Conservation (phyloP, 345 rosid genomes). For the Hypericum androsaemum region DNA sequence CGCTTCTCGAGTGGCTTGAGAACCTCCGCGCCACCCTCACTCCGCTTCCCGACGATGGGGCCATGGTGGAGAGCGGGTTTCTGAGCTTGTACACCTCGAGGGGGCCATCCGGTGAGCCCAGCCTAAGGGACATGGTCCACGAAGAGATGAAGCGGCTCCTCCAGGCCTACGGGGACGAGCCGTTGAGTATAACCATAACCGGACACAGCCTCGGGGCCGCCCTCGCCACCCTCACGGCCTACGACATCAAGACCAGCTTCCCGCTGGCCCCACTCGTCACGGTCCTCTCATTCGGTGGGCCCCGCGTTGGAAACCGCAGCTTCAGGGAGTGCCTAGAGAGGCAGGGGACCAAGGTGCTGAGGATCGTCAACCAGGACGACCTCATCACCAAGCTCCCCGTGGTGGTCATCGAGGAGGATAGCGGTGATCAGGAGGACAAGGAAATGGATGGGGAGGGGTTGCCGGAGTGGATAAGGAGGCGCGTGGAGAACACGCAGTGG, state of each 20-base stretch:
- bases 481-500: conserved; percentile 57
- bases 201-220: conserved; percentile 97
- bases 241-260: conserved; percentile 57
- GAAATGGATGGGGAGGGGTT: not conserved
- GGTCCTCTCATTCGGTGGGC: conserved; percentile 88
- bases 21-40: conserved; percentile 64
- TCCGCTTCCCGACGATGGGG: conserved; percentile 21
- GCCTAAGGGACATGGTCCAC: conserved; percentile 54
- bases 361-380: conserved; percentile 86
- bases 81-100: conserved; percentile 64
- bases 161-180: conserved; percentile 40
- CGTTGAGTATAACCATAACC: conserved; percentile 71
- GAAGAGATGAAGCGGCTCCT: conserved; percentile 50
- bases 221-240: conserved; percentile 63
- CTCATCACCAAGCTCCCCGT: conserved; percentile 84
- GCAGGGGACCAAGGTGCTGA: conserved; percentile 58
- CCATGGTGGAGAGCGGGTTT: conserved; percentile 95
- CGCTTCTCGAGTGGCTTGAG: conserved; percentile 22
- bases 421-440: not conserved
- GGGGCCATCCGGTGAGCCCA: conserved; percentile 34
- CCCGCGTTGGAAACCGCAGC: conserved; percentile 73
- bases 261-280: conserved; percentile 49
- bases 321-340: conserved; percentile 51
- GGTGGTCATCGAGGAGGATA: conserved; percentile 41
- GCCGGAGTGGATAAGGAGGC: conserved; percentile 52